A percentile compares a stretch with the other conserved stretches of the same genome.
phyloP scores from a whole-genome alignment of 2,329 filamentous ascomycete genomes.

The Cladophialophora carrionii region DNA sequence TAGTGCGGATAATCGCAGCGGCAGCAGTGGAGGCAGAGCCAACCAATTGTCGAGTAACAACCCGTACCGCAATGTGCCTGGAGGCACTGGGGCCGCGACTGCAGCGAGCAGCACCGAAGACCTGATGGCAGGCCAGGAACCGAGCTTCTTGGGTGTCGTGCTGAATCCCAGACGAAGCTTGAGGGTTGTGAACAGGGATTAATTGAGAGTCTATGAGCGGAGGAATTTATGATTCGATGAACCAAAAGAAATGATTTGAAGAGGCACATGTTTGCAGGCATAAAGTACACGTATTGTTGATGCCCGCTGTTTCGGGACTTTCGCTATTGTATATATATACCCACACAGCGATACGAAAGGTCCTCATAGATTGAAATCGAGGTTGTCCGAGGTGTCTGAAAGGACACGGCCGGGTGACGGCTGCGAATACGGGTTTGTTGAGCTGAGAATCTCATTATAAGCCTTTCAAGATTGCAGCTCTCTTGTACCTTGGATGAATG shows the following conservation, averaged over 20 bases:
- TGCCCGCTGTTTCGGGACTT: not conserved
- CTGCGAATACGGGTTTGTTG: not conserved
- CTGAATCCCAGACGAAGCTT: slow-evolving; percentile 69
- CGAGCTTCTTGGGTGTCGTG: slow-evolving; percentile 71
- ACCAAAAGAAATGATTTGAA: slow-evolving; percentile 3
- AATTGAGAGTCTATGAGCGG: slow-evolving; percentile 28
- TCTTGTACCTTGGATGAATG: not conserved
- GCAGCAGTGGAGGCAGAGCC: slow-evolving; percentile 34
- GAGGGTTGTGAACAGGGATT: slow-evolving; percentile 67
- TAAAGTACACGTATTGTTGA: slow-evolving; percentile 11
- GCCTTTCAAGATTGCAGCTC: not conserved
- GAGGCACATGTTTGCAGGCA: slow-evolving; percentile 9
- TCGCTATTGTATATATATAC: slow-evolving; percentile 7
- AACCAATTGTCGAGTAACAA: slow-evolving; percentile 41
- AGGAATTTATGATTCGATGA: slow-evolving; percentile 15
- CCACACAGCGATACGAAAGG: not conserved
- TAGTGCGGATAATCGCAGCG: slow-evolving; percentile 35
- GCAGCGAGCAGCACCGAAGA: slow-evolving; percentile 60
- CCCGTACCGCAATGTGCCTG: slow-evolving; percentile 31
- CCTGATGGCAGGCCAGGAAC: slow-evolving; percentile 65
- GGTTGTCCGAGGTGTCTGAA: not conserved
- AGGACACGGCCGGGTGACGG: not conserved
- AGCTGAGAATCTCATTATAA: not conserved
- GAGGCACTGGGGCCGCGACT: slow-evolving; percentile 46
- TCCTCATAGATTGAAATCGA: not conserved